phyloP scores from a whole-genome alignment of 352 stramenopile species.

The Pythium dissimile region DNA sequence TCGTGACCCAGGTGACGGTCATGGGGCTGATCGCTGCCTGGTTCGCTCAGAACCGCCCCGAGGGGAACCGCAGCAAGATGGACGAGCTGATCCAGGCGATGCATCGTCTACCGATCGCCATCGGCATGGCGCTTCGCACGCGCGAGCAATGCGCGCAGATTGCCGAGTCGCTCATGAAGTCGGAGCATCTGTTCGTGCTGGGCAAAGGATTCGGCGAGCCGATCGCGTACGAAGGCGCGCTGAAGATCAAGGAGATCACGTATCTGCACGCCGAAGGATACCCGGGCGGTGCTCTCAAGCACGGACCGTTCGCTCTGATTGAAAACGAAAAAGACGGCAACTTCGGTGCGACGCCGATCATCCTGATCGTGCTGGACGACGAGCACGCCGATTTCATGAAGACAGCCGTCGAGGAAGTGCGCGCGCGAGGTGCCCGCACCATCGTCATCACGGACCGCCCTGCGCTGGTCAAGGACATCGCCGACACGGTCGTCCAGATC shows the following conservation, averaged over 20 bases:
- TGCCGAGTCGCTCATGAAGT: conserved; percentile 83
- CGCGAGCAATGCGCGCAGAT: conserved; percentile 89
- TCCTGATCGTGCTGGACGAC: conserved; percentile 97
- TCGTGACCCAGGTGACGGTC: conserved; percentile 96
- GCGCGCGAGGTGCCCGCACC: conserved; percentile 93
- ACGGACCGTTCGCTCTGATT: conserved; percentile 98
- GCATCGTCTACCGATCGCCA: conserved; percentile 96
- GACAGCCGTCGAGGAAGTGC: conserved; percentile 95
- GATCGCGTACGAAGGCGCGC: conserved; percentile 95
- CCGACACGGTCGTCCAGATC: conserved; percentile 94
- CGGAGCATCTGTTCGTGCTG: conserved; percentile 95
- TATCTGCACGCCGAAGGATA: conserved; percentile 99
- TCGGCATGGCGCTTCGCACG: conserved; percentile 95
- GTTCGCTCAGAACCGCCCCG: conserved; percentile 88
- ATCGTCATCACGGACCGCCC: conserved; percentile 98
- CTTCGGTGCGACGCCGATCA: conserved; percentile 96
- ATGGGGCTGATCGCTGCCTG: conserved; percentile 88
- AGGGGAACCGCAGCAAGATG: conserved; percentile 84
- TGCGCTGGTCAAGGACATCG: conserved; percentile 90
- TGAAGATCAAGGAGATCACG: conserved; percentile 99
- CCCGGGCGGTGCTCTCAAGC: conserved; percentile 96
- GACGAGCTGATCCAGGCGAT: conserved; percentile 93
- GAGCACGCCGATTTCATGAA: conserved; percentile 96
- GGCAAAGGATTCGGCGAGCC: conserved; percentile 93
- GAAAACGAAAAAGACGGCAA: conserved; percentile 92